phyloP scores from a whole-genome alignment of 495 filamentous ascomycete genomes.

The Pseudevernia furfuracea region DNA sequence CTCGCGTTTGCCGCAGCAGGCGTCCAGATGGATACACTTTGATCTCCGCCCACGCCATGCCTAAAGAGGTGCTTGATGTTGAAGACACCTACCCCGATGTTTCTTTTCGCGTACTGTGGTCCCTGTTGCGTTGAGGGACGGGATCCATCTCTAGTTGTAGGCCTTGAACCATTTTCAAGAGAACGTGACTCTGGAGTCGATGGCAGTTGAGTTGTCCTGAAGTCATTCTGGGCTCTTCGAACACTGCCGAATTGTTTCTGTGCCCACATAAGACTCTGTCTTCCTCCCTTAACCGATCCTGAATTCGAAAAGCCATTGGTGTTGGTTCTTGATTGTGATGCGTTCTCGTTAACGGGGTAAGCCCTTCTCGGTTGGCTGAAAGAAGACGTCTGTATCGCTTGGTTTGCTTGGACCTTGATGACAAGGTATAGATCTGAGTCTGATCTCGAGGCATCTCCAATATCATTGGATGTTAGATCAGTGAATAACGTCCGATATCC shows the following conservation, averaged over 20 bases:
- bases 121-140: constrained; percentile 21
- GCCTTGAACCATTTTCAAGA: constrained; percentile 15
- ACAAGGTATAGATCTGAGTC: constrained; percentile 71
- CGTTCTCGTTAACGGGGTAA: constrained; percentile 35
- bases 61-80: constrained; percentile 70
- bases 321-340: constrained; percentile 30
- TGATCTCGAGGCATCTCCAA: constrained; percentile 63
- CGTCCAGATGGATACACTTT: constrained; percentile 71
- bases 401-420: constrained; percentile 65
- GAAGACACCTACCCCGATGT: constrained; percentile 74
- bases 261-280: constrained; percentile 79
- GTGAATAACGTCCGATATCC: constrained; percentile 81
- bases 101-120: constrained; percentile 46
- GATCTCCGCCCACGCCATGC: constrained; percentile 62
- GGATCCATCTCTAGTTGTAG: constrained; percentile 22
- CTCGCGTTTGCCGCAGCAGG: constrained; percentile 49
- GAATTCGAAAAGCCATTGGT: constrained; percentile 23
- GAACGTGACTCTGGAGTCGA: constrained; percentile 2
- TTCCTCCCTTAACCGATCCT: constrained; percentile 47
- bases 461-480: constrained; percentile 71
- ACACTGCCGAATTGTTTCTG: constrained; percentile 26
- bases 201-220: constrained; percentile 13
- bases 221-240: constrained; percentile 31
- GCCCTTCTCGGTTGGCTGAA: constrained; percentile 29
- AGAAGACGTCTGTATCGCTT: constrained; percentile 39